Evolutionary conservation across 2,329 filamentous ascomycete species (phyloP).

Genomic region (Aspergillus felis): DNA sequence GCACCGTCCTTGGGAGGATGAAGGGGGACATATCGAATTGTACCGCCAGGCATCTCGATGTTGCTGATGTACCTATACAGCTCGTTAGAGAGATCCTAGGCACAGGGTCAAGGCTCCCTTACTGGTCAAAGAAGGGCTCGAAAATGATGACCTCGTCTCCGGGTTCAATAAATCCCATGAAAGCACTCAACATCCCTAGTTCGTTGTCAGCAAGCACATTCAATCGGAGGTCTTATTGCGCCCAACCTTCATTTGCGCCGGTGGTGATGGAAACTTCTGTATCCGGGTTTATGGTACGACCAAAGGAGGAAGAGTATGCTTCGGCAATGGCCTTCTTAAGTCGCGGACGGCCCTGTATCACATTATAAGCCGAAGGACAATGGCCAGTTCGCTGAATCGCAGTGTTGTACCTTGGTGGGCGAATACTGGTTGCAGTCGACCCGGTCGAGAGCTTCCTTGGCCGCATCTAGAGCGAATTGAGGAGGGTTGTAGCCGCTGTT

Average conservation of each 20-base stretch:
- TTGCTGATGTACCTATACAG: constrained; percentile 77
- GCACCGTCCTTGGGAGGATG: constrained; percentile 80
- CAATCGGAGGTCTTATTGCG: not conserved
- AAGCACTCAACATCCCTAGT: constrained; percentile 83
- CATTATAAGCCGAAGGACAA: constrained; percentile 2
- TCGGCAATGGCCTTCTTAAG: constrained; percentile 90
- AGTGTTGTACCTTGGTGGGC: constrained; percentile 65
- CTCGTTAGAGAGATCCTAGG: not conserved
- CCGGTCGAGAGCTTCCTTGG: constrained; percentile 79
- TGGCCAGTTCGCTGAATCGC: not conserved
- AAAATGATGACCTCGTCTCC: constrained; percentile 98
- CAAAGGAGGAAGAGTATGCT: constrained; percentile 87
- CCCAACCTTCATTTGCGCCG: constrained; percentile 47
- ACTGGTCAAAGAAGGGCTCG: constrained; percentile 98
- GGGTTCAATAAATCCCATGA: constrained; percentile 94
- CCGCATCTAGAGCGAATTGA: constrained; percentile 82
- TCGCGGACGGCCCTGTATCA: constrained; percentile 67
- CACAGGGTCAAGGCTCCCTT: constrained; percentile 21
- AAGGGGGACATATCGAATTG: constrained; percentile 91
- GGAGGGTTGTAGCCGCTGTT: constrained; percentile 83
- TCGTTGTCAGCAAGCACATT: not conserved
- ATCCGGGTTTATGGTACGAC: constrained; percentile 74
- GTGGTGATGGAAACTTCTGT: constrained; percentile 95
- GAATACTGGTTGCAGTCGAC: constrained; percentile 99
- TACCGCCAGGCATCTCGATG: constrained; percentile 96